Conservation (phyloP, 768 basidiomycete species). For the Mycena rosella region DNA sequence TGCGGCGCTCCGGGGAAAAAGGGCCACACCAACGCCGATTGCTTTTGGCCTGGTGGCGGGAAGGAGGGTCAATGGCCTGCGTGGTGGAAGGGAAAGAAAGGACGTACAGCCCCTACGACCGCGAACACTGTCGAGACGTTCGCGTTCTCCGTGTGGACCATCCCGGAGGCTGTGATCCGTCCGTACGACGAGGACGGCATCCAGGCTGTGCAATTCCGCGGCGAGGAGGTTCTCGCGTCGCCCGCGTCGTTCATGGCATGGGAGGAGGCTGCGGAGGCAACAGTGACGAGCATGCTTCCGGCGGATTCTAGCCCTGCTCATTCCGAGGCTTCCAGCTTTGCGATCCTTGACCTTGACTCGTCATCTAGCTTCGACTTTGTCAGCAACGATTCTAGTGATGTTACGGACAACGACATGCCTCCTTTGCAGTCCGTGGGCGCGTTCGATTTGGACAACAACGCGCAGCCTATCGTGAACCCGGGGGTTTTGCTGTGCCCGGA, state of each 20-base stretch:
- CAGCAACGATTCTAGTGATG: too few species aligned
- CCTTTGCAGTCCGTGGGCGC: too few species aligned
- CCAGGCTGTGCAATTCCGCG: conserved; percentile 14
- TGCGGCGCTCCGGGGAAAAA: conserved; percentile 5
- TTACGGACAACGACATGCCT: too few species aligned
- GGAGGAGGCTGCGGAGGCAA: too few species aligned
- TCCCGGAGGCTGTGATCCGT: conserved; percentile 16
- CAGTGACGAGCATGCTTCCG: too few species aligned
- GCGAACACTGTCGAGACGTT: conserved; percentile 16
- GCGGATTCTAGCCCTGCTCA: too few species aligned
- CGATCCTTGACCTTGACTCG: neutral
- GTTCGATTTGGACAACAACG: too few species aligned
- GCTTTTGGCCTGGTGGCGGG: conserved; percentile 31
- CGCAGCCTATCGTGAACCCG: too few species aligned
- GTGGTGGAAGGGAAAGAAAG: conserved; percentile 27
- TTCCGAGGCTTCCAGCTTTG: neutral
- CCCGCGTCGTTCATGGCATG: too few species aligned
- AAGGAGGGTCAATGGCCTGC: conserved; percentile 30
- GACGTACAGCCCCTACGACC: too few species aligned
- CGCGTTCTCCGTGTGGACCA: conserved; percentile 13
- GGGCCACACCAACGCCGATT: conserved; percentile 19
- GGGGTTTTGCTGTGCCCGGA: neutral
- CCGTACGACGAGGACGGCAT: conserved; percentile 12
- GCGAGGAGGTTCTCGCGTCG: too few species aligned
- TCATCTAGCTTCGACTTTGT: too few species aligned